Percentiles rank a stretch among this genome's conserved stretches.
Evolutionary conservation across 2,329 filamentous ascomycete species (phyloP).

Genomic region (Calonectria naviculata): DNA sequence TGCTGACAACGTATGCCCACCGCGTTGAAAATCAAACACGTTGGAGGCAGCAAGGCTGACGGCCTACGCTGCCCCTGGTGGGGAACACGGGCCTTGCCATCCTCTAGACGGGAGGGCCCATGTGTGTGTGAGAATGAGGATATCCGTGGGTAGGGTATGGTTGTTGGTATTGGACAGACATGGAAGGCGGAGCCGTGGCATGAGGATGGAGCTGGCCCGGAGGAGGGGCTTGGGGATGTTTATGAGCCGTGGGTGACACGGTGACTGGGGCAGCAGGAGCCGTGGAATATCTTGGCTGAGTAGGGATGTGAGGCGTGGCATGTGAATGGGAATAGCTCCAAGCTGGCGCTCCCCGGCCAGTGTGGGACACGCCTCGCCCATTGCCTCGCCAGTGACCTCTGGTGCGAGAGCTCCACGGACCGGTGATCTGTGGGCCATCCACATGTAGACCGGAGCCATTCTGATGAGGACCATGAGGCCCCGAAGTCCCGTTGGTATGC

Average conservation of each 20-base stretch:
- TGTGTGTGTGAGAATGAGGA: slow-evolving; percentile 24
- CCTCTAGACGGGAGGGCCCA: slow-evolving; percentile 25
- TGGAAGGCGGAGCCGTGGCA: neutral
- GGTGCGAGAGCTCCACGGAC: neutral
- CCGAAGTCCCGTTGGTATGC: slow-evolving; percentile 7
- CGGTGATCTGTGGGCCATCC: neutral
- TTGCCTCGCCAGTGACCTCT: neutral
- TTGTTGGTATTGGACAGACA: neutral
- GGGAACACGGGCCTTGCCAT: neutral
- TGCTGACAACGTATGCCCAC: neutral
- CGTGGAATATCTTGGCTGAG: neutral
- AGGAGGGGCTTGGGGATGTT: neutral
- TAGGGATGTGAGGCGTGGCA: neutral
- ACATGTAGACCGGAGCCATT: neutral
- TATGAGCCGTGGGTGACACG: neutral
- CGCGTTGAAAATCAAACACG: neutral
- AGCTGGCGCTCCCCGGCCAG: neutral
- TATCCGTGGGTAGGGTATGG: slow-evolving; percentile 23
- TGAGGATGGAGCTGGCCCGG: neutral
- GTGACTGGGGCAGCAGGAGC: neutral
- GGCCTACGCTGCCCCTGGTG: neutral
- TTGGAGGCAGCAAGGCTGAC: neutral
- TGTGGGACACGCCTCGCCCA: neutral
- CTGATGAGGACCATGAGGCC: neutral
- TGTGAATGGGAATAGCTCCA: neutral